Percentiles rank a stretch among this genome's conserved stretches.
These are phyloP conservation scores for Diaporthe nobilis DNA, from an alignment of 2,329 filamentous ascomycete genomes.

Conservation along the genomic window DNA sequence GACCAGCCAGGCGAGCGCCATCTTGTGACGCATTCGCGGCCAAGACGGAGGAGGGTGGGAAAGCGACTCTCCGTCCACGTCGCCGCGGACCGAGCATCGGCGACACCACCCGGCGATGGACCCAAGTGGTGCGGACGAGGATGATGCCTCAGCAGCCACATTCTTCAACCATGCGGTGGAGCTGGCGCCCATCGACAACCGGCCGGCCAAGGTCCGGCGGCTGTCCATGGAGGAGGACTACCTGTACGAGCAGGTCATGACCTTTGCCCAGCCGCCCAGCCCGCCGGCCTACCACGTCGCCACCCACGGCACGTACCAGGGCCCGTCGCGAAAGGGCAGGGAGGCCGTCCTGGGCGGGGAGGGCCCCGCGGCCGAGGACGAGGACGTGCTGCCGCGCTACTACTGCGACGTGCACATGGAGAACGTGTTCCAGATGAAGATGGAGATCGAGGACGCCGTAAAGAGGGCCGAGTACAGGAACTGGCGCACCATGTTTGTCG, in stretches of 20 bases:
- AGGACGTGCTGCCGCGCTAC: conserved; percentile 68
- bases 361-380: conserved; percentile 51
- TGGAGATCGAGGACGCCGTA: conserved; percentile 76
- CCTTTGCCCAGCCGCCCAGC: conserved; percentile 58
- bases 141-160: conserved; percentile 34
- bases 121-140: conserved; percentile 36
- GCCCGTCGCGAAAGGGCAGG: conserved; percentile 39
- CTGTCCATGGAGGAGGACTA: conserved; percentile 70
- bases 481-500: conserved; percentile 75
- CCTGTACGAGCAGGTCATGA: conserved; percentile 68
- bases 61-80: background rate
- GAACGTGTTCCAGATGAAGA: conserved; percentile 73
- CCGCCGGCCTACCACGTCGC: conserved; percentile 56
- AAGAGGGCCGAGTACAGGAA: conserved; percentile 73
- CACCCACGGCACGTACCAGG: conserved; percentile 55
- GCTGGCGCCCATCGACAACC: conserved; percentile 42
- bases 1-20: conserved; percentile 22
- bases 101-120: conserved; percentile 34
- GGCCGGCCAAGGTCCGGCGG: conserved; percentile 50
- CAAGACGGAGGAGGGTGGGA: conserved; percentile 31
- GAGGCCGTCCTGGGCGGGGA: conserved; percentile 43
- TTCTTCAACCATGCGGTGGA: conserved; percentile 42
- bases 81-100: conserved; percentile 7
- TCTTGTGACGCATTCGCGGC: conserved; percentile 9
- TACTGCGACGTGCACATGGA: conserved; percentile 69